phyloP scores from a whole-genome alignment of 1,284 basidiomycete species.

The Cutaneotrichosporon mucoides region DNA sequence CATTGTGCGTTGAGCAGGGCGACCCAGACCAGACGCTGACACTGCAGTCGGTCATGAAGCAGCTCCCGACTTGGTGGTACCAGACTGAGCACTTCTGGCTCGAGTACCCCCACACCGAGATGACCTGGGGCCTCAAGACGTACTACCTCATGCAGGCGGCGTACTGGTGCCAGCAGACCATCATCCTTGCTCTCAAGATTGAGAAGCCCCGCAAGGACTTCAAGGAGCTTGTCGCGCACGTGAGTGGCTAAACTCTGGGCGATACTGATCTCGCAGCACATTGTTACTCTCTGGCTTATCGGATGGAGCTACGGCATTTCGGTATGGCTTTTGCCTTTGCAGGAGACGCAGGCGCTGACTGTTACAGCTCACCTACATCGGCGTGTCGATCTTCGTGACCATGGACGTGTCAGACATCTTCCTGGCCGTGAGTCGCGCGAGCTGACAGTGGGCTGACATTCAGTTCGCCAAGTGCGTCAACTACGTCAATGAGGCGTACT shows the following conservation, averaged over 20 bases:
- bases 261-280: slow-evolving; percentile 62
- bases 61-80: slow-evolving; percentile 87
- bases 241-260: slow-evolving; percentile 23
- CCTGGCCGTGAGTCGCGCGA: slow-evolving; percentile 62
- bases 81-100: slow-evolving; percentile 76
- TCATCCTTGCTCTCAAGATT: slow-evolving; percentile 76
- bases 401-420: slow-evolving; percentile 95
- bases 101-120: slow-evolving; percentile 82
- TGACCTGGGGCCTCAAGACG: slow-evolving; percentile 77
- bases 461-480: slow-evolving; percentile 81
- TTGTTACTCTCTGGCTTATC: slow-evolving; percentile 93
- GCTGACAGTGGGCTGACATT: neutral
- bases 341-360: too few species aligned
- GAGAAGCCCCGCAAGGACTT: slow-evolving; percentile 95
- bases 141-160: slow-evolving; percentile 88
- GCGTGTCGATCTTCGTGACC: slow-evolving; percentile 87
- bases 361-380: slow-evolving; percentile 64
- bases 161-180: slow-evolving; percentile 92
- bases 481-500: slow-evolving; percentile 69
- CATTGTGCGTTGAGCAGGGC: slow-evolving; percentile 52
- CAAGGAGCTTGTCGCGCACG: slow-evolving; percentile 68
- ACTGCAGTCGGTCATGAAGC: slow-evolving; percentile 72
- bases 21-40: slow-evolving; percentile 71
- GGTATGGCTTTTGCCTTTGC: slow-evolving; percentile 8
- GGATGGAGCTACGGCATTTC: slow-evolving; percentile 86